Evolutionary conservation across 352 stramenopile species (phyloP), one percentile per base, ranked within the genome.

Genomic region (Phytophthora pisi): DNA sequence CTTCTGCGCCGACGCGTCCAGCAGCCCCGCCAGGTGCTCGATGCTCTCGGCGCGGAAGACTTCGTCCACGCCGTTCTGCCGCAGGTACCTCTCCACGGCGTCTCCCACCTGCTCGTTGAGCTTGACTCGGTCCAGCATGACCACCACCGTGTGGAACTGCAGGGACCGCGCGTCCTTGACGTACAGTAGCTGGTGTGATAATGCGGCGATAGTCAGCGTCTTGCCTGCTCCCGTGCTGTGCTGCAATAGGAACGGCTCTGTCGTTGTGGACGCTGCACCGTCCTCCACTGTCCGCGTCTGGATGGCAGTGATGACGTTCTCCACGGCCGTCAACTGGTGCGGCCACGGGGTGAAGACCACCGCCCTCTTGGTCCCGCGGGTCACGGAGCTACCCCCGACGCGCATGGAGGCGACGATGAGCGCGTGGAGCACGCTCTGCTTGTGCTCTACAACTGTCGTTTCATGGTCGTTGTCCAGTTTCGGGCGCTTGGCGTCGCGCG

Each of bases 211-310:
- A 9, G 87, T 95, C 52, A 91, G 50, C 28, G 85, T 93, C 68
- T 95, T 95, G 66, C 88, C 88, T 28, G 86, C 84, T 16, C 88
- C 88, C 11, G 88, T 95, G 56, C 88, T 94, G 68, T 95, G 88
- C 60, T 95, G 88, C 10, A 95, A 61, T 38, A 95, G 68, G 42
- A 87, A 95, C 6, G 61, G 74, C 71, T 81, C 70, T n/a, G 55
- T 59, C 46, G 16, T 42, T 58, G 45, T 62, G 10, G 40, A 43
- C 56, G 28, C n/a, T 31, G 61, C 38, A 3, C 20, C 40, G 24
- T 69, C 63, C 28, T 75, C 49, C 1, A 61, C 20, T 61, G 59
- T 57, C 20, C 40, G 52, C 18, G 42, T 53, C 31, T 86, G 59
- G 51, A 93, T 79, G 28, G 78, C 65, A 4, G 62, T 61, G 28